These are phyloP conservation scores for Podila epicladia DNA, from an alignment of 192 early-diverging fungal species.

Conservation along the genomic window DNA sequence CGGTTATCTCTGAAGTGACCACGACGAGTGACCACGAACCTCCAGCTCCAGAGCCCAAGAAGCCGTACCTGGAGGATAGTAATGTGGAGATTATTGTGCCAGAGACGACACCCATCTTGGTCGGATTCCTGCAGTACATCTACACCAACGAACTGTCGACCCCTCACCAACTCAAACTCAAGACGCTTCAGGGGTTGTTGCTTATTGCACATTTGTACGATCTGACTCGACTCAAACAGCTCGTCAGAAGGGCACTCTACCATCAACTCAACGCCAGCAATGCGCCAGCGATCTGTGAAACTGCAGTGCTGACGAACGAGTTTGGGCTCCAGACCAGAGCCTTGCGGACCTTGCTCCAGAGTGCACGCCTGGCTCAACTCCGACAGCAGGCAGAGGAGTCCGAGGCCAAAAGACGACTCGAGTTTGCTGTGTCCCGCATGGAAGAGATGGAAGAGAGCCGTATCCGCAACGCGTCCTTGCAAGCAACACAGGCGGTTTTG, in stretches of 20 bases:
- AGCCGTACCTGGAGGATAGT: slow-evolving; percentile 18
- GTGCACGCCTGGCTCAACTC: slow-evolving; percentile 18
- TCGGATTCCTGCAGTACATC: slow-evolving; percentile 40
- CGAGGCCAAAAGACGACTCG: slow-evolving; percentile 31
- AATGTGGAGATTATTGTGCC: slow-evolving; percentile 14
- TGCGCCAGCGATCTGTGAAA: slow-evolving; percentile 31
- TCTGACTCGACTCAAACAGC: slow-evolving; percentile 41
- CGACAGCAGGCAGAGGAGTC: slow-evolving; percentile 33
- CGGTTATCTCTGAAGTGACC: neutral
- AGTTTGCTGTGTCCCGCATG: slow-evolving; percentile 38
- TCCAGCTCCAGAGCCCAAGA: neutral
- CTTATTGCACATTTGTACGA: slow-evolving; percentile 33
- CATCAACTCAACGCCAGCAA: slow-evolving; percentile 35
- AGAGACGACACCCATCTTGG: slow-evolving; percentile 36
- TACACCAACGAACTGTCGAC: slow-evolving; percentile 45
- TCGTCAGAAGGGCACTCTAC: slow-evolving; percentile 19
- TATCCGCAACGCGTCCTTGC: slow-evolving; percentile 26
- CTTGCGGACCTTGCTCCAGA: slow-evolving; percentile 30
- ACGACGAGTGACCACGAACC: neutral
- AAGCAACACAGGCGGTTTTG: slow-evolving; percentile 6
- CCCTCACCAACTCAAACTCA: slow-evolving; percentile 30
- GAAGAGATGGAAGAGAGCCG: slow-evolving; percentile 42
- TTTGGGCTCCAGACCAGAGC: slow-evolving; percentile 45
- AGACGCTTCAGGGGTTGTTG: slow-evolving; percentile 32
- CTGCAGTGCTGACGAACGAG: slow-evolving; percentile 37